A percentile compares a stretch with the other conserved stretches of the same genome.
Evolutionary conservation across 257 asterid species (phyloP).

Genomic region (Solanum neorickii): DNA sequence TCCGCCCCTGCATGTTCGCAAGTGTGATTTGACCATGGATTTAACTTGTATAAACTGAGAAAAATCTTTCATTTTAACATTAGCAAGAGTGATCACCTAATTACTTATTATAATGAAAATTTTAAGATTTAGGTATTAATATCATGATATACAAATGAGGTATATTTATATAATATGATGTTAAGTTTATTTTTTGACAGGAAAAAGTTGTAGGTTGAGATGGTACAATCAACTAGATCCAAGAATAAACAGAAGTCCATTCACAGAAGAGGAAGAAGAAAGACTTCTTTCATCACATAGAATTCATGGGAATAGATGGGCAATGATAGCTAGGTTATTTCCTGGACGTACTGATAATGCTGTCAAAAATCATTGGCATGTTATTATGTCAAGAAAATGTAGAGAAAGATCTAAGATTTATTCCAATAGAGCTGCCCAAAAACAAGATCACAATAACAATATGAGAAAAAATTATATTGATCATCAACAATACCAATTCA

Average conservation of each 20-base stretch:
- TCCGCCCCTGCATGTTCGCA: too few relatives aligned
- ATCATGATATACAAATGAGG: background rate
- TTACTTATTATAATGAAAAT: background rate
- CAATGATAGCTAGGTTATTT: conserved; percentile 68
- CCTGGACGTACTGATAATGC: conserved; percentile 93
- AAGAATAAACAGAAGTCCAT: conserved; percentile 67
- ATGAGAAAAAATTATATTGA: conserved; percentile 1
- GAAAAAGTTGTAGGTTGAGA: conserved; percentile 89
- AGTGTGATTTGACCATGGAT: too few relatives aligned
- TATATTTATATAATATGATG: background rate
- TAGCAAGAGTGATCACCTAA: too few relatives aligned
- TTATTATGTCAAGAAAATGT: conserved; percentile 71
- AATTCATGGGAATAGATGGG: conserved; percentile 83
- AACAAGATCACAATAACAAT: background rate
- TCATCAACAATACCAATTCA: conserved; percentile 14
- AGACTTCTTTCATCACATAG: conserved; percentile 67
- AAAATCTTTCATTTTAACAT: too few relatives aligned
- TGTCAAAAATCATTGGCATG: conserved; percentile 93
- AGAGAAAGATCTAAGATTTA: conserved; percentile 47
- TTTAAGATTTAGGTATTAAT: background rate
- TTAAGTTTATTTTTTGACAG: conserved; percentile 10
- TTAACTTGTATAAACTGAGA: too few relatives aligned
- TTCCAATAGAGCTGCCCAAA: conserved; percentile 7
- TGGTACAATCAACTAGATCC: conserved; percentile 95
- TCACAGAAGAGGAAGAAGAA: conserved; percentile 83